phyloP scores from a whole-genome alignment of 2,329 filamentous ascomycete genomes.

The Zasmidium cellare region DNA sequence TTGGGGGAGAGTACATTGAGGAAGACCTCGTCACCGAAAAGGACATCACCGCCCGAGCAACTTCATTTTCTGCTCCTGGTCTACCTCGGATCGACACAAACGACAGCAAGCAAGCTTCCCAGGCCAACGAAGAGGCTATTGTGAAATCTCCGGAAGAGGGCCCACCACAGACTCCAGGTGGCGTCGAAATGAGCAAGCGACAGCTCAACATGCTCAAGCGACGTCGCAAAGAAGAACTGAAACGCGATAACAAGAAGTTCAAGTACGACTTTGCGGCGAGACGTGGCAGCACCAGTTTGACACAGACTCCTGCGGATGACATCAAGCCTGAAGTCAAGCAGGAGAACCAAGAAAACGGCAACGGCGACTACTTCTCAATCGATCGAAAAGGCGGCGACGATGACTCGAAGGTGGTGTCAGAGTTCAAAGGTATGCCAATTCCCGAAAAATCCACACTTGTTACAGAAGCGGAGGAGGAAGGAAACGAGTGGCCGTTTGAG shows the following conservation, averaged over 20 bases:
- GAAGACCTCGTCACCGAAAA: slow-evolving; percentile 74
- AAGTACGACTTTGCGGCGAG: slow-evolving; percentile 74
- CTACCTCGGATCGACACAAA: slow-evolving; percentile 55
- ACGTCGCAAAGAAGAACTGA: slow-evolving; percentile 86
- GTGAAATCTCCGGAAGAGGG: slow-evolving; percentile 34
- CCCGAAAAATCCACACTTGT: slow-evolving; percentile 86
- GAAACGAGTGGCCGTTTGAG: slow-evolving; percentile 90
- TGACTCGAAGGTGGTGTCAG: slow-evolving; percentile 86
- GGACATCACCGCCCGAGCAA: slow-evolving; percentile 56
- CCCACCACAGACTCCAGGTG: slow-evolving; percentile 30
- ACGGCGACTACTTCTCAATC: slow-evolving; percentile 82
- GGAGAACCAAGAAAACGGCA: slow-evolving; percentile 50
- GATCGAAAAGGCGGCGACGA: slow-evolving; percentile 81
- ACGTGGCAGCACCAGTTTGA: slow-evolving; percentile 61
- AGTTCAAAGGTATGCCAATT: slow-evolving; percentile 83
- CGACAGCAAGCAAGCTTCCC: slow-evolving; percentile 42
- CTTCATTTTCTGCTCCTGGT: slow-evolving; percentile 31
- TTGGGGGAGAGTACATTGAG: slow-evolving; percentile 80
- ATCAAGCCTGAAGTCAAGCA: slow-evolving; percentile 62
- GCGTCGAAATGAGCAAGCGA: slow-evolving; percentile 72
- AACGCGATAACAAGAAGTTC: slow-evolving; percentile 80
- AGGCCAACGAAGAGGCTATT: slow-evolving; percentile 19
- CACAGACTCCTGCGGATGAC: slow-evolving; percentile 53
- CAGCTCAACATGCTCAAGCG: slow-evolving; percentile 94
- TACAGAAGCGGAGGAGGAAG: slow-evolving; percentile 72